Evolutionary conservation across 148 eudicot genomes (phyloP), one percentile per base, ranked within the genome.

Genomic region (Chenopodium berlandieri): DNA sequence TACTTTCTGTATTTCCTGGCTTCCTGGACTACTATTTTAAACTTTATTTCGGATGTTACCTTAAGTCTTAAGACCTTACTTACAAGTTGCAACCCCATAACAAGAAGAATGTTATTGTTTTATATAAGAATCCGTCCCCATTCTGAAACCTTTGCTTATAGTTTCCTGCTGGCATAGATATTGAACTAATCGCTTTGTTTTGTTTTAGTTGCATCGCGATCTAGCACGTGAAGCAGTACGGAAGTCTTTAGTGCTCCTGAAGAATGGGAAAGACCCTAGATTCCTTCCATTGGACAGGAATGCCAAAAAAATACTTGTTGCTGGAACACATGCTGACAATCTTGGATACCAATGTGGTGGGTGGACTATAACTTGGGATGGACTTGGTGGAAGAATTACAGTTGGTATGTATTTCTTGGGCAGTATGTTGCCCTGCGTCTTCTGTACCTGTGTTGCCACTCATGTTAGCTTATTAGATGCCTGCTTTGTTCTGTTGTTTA

Each of bases 261-360:
- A 96, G 83, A 96, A 96, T 84, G 99, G 98, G 56, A 94, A 94
- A 82, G 93, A 88, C 79, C 86, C 88, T 79, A 89, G 70, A 67
- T 87, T 94, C 73, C 94, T 96, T 73, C 99, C 99, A 52, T 71
- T 96, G 82, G 90, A 91, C 60, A 88, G 82, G 83, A 86, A 88
- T 46, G 90, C 90, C 73, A 90, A 89, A 82, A 91, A 76, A 81
- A 85, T 96, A 78, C 98, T 96, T 82, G 92, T 96, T 85, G 90
- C 95, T 68, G 99, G 98, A 80, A 84, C 92, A 75, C 99, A 96
- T 89, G 97, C 99, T 78, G 95, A 95, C 87, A 88, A 95, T 86
- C 99, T 95, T 84, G 99, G 99, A 82, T 95, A 84, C 85, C 99
- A 96, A 78, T 96, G 99, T 79, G 99, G 98, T 81, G 99, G 99